phyloP scores from a whole-genome alignment of 1,284 basidiomycete genomes.

The Ganoderma sinense region DNA sequence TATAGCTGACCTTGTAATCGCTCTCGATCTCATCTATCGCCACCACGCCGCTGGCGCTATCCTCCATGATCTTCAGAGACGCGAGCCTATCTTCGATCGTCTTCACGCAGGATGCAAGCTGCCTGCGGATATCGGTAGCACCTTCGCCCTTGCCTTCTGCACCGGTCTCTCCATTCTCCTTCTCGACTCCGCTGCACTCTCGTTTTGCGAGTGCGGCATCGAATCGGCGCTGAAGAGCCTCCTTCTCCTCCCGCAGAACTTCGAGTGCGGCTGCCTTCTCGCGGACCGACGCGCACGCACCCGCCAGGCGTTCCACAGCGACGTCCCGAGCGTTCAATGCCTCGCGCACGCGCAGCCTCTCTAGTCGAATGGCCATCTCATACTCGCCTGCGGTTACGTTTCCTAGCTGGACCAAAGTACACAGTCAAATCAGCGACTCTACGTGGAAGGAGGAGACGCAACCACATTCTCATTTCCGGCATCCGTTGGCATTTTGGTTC shows the following conservation, averaged over 20 bases:
- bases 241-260: constrained; percentile 52
- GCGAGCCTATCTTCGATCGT: constrained; percentile 49
- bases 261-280: constrained; percentile 64
- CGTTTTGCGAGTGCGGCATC: constrained; percentile 2
- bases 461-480: background rate
- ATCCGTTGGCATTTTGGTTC: background rate
- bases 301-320: constrained; percentile 64
- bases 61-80: constrained; percentile 31
- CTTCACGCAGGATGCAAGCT: constrained; percentile 48
- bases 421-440: background rate
- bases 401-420: background rate
- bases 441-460: background rate
- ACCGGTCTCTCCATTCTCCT: constrained; percentile 6
- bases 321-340: constrained; percentile 70
- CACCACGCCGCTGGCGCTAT: background rate
- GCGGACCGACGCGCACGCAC: constrained; percentile 65
- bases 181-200: constrained; percentile 1
- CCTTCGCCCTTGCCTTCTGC: constrained; percentile 9
- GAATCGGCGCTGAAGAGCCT: constrained; percentile 37
- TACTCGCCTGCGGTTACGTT: constrained; percentile 12
- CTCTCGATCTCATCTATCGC: constrained; percentile 13
- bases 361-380: constrained; percentile 50
- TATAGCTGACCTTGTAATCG: constrained; percentile 16
- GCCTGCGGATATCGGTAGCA: constrained; percentile 36
- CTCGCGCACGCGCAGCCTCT: constrained; percentile 62